Conservation (phyloP, 306 rosid species). For the Erythrophleum fordii region DNA sequence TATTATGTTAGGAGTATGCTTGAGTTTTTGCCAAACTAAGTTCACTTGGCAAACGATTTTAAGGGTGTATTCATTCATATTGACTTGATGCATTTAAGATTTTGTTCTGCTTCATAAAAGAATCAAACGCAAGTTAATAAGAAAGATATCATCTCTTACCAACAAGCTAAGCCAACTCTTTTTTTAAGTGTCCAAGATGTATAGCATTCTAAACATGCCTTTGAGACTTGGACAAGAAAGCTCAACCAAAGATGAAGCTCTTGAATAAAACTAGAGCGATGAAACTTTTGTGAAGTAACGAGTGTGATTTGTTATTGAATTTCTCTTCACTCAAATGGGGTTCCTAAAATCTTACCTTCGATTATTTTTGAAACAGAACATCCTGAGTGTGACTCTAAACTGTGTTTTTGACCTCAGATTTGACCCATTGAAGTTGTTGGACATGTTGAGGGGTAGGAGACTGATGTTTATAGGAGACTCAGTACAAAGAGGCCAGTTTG, state of each 20-base stretch:
- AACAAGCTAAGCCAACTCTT: not conserved
- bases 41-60: too few species aligned
- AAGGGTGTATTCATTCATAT: too few species aligned
- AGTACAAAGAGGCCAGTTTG: slow-evolving; percentile 87
- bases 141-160: not conserved
- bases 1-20: not conserved
- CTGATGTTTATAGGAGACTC: slow-evolving; percentile 93
- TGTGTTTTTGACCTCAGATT: slow-evolving; percentile 52
- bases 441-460: slow-evolving; percentile 72
- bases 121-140: not conserved
- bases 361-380: not conserved
- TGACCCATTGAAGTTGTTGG: slow-evolving; percentile 81
- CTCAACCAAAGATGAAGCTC: not conserved
- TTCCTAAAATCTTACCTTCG: not conserved
- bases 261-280: not conserved
- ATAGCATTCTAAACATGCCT: too few species aligned
- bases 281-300: not conserved
- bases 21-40: not conserved
- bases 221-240: too few species aligned
- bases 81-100: too few species aligned
- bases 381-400: not conserved
- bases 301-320: not conserved
- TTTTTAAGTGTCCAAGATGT: not conserved
- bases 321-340: not conserved
- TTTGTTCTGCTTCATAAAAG: not conserved